Evolutionary conservation across 1,139 yeast genomes (phyloP), one percentile per base, ranked within the genome.

Genomic region (Magnusiomyces paraingens): DNA sequence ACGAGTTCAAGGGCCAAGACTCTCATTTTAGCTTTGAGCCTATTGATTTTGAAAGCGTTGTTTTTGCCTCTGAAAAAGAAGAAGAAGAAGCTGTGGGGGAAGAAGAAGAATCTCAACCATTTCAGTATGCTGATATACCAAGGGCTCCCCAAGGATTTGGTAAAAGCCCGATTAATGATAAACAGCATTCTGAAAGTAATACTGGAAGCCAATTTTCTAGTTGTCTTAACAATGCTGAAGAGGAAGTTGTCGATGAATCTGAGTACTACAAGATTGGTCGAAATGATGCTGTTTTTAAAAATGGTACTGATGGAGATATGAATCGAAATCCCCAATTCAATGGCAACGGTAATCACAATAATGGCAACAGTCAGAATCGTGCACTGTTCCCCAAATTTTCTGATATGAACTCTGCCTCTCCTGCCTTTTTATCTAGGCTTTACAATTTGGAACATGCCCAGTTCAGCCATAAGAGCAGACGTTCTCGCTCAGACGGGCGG

Each of bases 1-100:
- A 55, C 42, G 58, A 52, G 49, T 52, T 52, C 26, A 47, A 35
- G 10, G 50, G 45, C 2, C 50, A 43, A n/a, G 18, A 40, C 20
- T 54, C 54, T 10, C 48, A 43, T 17, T 55, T 55, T 46, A 36
- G 38, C 10, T 55, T 47, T 40, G 47, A 41, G 5, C 35, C 20
- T 18, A 50, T 47, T 29, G 51, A 36, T 21, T 40, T 53, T 35
- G 51, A 50, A 29, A n/a, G 12, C 12, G 5, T 36, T 12, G 32
- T 26, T 26, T 26, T 8, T n/a, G n/a, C n/a, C n/a, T n/a, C n/a
- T n/a, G n/a, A n/a, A 26, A 11, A 36, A 5, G 17, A 36, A 36
- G 17, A 36, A 14, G 40, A 36, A n/a, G 52, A 49, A 5, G 38
- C 42, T 10, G 14, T 32, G 15, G 17, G 14, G 21, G 51, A 48